A percentile compares a stretch with the other conserved stretches of the same genome.
These are phyloP conservation scores for Dendrobium huoshanense DNA, from an alignment of 106 monocot species.

Conservation along the genomic window DNA sequence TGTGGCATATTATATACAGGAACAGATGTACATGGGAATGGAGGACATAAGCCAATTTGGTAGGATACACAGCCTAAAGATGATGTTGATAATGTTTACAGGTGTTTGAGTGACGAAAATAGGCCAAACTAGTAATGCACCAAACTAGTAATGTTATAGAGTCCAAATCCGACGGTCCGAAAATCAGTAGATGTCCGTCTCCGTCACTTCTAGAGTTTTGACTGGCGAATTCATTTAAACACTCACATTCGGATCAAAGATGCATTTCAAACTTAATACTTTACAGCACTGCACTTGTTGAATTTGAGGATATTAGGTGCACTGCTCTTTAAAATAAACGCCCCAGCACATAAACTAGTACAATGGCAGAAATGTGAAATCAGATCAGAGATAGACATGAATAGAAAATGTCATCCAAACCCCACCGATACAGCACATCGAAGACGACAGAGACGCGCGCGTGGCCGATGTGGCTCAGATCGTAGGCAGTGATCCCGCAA, in stretches of 20 bases:
- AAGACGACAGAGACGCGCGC: constrained; percentile 87
- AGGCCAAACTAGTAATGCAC: background rate
- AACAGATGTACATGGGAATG: no score
- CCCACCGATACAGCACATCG: constrained; percentile 73
- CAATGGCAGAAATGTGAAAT: background rate
- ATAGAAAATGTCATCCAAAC: background rate
- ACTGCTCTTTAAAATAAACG: background rate
- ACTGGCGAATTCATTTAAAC: no score
- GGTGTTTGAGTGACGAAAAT: background rate
- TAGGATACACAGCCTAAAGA: no score
- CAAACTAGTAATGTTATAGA: background rate
- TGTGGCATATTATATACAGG: no score
- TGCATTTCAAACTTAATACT: background rate
- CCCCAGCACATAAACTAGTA: background rate
- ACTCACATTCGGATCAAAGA: no score
- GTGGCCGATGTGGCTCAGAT: constrained; percentile 88
- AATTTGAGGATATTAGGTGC: background rate
- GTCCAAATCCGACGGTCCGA: background rate
- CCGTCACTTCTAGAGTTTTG: no score
- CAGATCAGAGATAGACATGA: background rate
- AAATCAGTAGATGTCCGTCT: background rate
- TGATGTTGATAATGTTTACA: no score
- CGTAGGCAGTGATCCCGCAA: constrained; percentile 84
- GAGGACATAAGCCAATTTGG: no score
- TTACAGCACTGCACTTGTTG: background rate